phyloP scores from a whole-genome alignment of 116 monocot species.

The Cymodocea nodosa region DNA sequence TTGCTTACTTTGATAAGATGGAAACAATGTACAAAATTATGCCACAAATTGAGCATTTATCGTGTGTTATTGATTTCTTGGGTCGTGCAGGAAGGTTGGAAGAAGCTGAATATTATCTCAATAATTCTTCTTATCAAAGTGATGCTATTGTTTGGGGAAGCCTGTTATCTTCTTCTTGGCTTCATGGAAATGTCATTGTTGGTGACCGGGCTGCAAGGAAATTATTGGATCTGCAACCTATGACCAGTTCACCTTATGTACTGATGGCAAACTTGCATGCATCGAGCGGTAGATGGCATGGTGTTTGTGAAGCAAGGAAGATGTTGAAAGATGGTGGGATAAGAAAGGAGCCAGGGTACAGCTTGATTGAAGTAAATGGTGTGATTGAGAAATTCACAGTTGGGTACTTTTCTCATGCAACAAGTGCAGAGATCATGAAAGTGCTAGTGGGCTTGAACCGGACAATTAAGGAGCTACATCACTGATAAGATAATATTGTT shows the following conservation, averaged over 20 bases:
- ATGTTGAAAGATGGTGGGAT: conserved; percentile 27
- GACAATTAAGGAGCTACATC: neutral
- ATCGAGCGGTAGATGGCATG: conserved; percentile 35
- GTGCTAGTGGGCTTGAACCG: conserved; percentile 17
- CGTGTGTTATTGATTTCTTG: conserved; percentile 54
- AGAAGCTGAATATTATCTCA: conserved; percentile 42
- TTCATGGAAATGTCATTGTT: conserved; percentile 29
- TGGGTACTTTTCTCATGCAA: conserved; percentile 32
- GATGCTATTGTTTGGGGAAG: conserved; percentile 38
- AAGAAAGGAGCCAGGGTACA: conserved; percentile 46
- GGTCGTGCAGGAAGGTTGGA: conserved; percentile 51
- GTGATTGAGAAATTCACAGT: conserved; percentile 27
- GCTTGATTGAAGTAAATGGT: conserved; percentile 33
- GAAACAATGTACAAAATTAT: conserved; percentile 15
- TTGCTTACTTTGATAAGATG: conserved; percentile 37
- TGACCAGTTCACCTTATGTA: conserved; percentile 52
- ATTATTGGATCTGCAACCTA: conserved; percentile 30
- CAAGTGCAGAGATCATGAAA: conserved; percentile 28
- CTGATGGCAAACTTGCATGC: conserved; percentile 51
- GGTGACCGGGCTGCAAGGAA: conserved; percentile 39
- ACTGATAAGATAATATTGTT: too few relatives aligned
- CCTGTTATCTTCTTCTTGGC: conserved; percentile 42
- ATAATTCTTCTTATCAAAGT: conserved; percentile 19
- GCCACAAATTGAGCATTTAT: conserved; percentile 39
- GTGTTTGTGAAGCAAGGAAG: conserved; percentile 33